Evolutionary conservation across 176 grass and related monocot species (phyloP).

Genomic region (Ensete ventricosum): DNA sequence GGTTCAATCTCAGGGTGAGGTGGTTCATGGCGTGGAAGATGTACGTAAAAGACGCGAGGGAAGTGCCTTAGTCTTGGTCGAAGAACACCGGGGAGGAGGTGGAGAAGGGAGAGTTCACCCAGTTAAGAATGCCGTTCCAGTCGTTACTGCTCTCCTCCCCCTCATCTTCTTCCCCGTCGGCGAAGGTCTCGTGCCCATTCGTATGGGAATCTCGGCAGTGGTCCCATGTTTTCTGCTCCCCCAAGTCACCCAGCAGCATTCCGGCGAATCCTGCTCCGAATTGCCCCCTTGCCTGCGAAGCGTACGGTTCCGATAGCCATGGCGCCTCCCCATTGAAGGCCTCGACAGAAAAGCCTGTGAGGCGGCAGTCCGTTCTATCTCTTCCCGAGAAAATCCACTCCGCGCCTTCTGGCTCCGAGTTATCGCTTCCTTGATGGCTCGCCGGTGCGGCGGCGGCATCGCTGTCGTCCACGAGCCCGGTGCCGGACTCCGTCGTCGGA

Average conservation of each 20-base stretch:
- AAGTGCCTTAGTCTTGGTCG: neutral
- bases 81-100: conserved; percentile 36
- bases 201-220: conserved; percentile 62
- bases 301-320: conserved; percentile 40
- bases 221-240: conserved; percentile 36
- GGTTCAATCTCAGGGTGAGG: no score
- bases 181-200: conserved; percentile 27
- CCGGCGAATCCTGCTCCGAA: conserved; percentile 43
- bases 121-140: conserved; percentile 78
- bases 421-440: conserved; percentile 16
- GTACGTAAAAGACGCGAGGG: no score
- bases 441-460: conserved; percentile 9
- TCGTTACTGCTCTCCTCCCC: conserved; percentile 58
- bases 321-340: conserved; percentile 29
- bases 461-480: conserved; percentile 29
- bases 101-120: conserved; percentile 51
- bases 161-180: conserved; percentile 35
- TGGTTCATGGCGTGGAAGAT: no score
- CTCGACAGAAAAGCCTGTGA: neutral
- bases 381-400: conserved; percentile 50
- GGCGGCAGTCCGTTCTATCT: neutral
- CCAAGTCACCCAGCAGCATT: conserved; percentile 52
- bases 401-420: conserved; percentile 30
- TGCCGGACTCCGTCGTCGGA: conserved; percentile 16
- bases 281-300: conserved; percentile 1